Percentiles rank a stretch among this genome's conserved stretches.
Conservation (phyloP, 2,329 filamentous ascomycete genomes). For the Tolypocladium capitatum region DNA sequence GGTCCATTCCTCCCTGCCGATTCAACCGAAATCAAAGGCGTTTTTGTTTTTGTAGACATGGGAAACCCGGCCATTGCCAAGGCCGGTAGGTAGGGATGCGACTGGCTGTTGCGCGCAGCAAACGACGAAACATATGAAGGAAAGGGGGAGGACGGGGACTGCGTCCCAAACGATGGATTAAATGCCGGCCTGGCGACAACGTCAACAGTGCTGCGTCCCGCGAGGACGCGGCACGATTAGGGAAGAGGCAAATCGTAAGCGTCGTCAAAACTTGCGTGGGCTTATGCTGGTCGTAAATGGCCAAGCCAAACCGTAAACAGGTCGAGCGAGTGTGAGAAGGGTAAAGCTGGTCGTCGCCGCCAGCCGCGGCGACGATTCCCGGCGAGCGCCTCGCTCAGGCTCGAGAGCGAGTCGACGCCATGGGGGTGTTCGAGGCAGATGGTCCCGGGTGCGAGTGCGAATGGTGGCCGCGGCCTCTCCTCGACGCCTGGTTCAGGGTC, state of each 20-base stretch:
- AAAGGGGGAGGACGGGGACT: background rate
- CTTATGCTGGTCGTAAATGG: constrained; percentile 12
- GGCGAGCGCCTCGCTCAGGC: constrained; percentile 8
- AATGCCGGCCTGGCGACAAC: background rate
- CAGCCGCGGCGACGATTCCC: no score
- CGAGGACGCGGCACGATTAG: constrained; percentile 1
- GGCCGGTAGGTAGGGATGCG: background rate
- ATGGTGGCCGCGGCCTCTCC: constrained; percentile 28
- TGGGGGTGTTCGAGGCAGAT: constrained; percentile 20
- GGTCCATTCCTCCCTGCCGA: background rate
- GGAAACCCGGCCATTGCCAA: background rate
- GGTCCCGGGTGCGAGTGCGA: constrained; percentile 22
- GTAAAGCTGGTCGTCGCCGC: background rate
- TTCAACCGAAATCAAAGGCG: background rate
- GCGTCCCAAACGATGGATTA: background rate
- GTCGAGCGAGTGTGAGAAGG: background rate
- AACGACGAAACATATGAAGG: background rate
- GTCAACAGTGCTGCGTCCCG: background rate
- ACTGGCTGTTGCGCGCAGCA: background rate
- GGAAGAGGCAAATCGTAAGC: constrained; percentile 14
- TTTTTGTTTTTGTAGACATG: background rate
- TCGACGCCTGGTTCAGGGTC: constrained; percentile 35
- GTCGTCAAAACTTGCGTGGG: constrained; percentile 16
- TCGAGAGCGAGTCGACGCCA: constrained; percentile 22
- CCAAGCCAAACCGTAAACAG: constrained; percentile 3